Percentiles rank a stretch among this genome's conserved stretches.
These are phyloP conservation scores for Phyllostachys edulis DNA, from an alignment of 176 grass and related monocot genomes.

Conservation along the genomic window DNA sequence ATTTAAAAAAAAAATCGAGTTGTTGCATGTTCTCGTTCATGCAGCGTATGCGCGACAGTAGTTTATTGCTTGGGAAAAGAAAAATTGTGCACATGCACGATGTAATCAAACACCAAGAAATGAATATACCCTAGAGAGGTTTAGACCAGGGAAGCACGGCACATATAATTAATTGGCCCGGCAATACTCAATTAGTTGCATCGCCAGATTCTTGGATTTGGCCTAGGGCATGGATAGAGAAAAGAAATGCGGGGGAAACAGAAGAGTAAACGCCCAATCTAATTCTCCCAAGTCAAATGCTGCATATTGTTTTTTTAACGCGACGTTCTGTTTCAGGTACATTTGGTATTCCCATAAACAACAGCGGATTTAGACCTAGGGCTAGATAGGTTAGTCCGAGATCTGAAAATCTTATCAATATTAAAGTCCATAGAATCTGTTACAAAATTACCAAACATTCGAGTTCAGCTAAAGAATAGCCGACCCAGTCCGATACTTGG, in stretches of 20 bases:
- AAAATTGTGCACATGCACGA: constrained; percentile 1
- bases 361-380: no score
- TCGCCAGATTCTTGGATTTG: neutral
- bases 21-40: constrained; percentile 7
- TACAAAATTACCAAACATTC: no score
- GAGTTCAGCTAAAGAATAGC: no score
- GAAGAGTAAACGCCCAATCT: neutral
- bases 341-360: no score
- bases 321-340: no score
- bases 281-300: neutral
- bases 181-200: neutral
- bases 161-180: neutral
- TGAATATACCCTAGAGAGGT: neutral
- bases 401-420: no score
- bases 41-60: neutral
- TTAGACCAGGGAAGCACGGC: neutral
- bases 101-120: neutral
- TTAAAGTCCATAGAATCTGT: no score
- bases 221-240: neutral
- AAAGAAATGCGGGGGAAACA: neutral
- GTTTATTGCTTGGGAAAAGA: neutral
- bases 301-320: no score
- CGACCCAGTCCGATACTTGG: no score
- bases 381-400: no score
- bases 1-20: no score